Conservation (phyloP, 2,329 filamentous ascomycete species). For the Dactylellina sp. region DNA sequence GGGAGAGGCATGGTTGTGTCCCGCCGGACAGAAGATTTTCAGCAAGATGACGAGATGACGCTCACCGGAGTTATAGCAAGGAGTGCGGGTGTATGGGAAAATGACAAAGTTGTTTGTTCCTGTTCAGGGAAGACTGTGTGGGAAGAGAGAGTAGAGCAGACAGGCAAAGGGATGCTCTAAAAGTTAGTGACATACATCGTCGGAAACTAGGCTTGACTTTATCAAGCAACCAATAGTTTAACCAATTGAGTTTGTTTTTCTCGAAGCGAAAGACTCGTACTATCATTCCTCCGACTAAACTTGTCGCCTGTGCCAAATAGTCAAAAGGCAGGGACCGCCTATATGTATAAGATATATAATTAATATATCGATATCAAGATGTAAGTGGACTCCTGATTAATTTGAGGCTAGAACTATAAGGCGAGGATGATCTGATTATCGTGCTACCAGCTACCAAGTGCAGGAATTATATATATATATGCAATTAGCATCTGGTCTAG, state of each 20-base stretch:
- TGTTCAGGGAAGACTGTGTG: slow-evolving; percentile 98
- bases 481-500: too few species aligned
- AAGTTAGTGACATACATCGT: too few species aligned
- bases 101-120: slow-evolving; percentile 97
- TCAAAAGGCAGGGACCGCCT: too few species aligned
- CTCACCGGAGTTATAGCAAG: slow-evolving; percentile 92
- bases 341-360: background rate
- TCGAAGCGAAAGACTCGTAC: too few species aligned
- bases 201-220: slow-evolving; percentile 35
- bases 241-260: too few species aligned
- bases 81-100: slow-evolving; percentile 98
- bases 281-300: too few species aligned
- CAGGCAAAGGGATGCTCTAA: slow-evolving; percentile 89
- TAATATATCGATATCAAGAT: background rate
- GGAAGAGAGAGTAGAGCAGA: slow-evolving; percentile 93
- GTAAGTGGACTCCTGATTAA: too few species aligned
- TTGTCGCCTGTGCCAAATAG: too few species aligned
- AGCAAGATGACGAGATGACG: slow-evolving; percentile 71
- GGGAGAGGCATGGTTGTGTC: slow-evolving; percentile 91
- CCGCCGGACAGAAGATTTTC: slow-evolving; percentile 71
- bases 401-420: background rate
- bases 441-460: background rate
- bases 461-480: background rate
- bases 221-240: too few species aligned
- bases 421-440: slow-evolving; percentile 3